Evolutionary conservation across 2,329 filamentous ascomycete genomes (phyloP).

Genomic region (Dactylonectria estremocensis): DNA sequence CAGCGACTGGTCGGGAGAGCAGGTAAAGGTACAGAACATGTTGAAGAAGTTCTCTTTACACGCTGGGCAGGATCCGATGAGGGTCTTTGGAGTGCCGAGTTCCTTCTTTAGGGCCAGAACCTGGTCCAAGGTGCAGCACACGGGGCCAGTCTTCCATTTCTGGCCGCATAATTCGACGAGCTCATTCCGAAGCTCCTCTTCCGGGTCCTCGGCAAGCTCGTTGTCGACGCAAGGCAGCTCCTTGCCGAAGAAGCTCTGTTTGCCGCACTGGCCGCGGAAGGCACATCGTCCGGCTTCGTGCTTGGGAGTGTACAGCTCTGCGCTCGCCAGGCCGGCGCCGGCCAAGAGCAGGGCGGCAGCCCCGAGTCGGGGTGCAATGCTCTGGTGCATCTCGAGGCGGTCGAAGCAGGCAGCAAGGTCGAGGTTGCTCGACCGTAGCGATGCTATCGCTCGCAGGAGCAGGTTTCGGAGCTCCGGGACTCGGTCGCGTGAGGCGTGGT

Average conservation of each 20-base stretch:
- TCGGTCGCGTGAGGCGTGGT: conserved; percentile 23
- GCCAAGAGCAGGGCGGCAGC: conserved; percentile 50
- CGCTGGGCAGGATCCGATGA: conserved; percentile 94
- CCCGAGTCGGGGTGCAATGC: conserved; percentile 51
- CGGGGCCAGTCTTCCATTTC: conserved; percentile 86
- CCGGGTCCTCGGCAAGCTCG: conserved; percentile 81
- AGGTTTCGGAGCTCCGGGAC: conserved; percentile 39
- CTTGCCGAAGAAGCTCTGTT: conserved; percentile 90
- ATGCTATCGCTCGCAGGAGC: conserved; percentile 30
- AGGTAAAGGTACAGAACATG: conserved; percentile 97
- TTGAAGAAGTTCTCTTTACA: conserved; percentile 99
- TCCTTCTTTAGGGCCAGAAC: conserved; percentile 86
- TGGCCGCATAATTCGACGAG: conserved; percentile 88
- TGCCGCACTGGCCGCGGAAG: conserved; percentile 92
- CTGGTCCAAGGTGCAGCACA: conserved; percentile 90
- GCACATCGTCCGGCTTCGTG: conserved; percentile 93
- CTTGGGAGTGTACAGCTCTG: conserved; percentile 65
- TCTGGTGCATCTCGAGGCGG: conserved; percentile 51
- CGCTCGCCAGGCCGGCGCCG: not conserved
- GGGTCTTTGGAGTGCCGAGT: conserved; percentile 86
- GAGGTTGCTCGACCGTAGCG: conserved; percentile 37
- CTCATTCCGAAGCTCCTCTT: conserved; percentile 79
- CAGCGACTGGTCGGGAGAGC: conserved; percentile 94
- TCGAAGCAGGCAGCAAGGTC: conserved; percentile 7
- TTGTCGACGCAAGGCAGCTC: conserved; percentile 96